Base-by-base conservation (phyloP, 768 basidiomycete species). In the Lactarius akahatsu region DNA sequence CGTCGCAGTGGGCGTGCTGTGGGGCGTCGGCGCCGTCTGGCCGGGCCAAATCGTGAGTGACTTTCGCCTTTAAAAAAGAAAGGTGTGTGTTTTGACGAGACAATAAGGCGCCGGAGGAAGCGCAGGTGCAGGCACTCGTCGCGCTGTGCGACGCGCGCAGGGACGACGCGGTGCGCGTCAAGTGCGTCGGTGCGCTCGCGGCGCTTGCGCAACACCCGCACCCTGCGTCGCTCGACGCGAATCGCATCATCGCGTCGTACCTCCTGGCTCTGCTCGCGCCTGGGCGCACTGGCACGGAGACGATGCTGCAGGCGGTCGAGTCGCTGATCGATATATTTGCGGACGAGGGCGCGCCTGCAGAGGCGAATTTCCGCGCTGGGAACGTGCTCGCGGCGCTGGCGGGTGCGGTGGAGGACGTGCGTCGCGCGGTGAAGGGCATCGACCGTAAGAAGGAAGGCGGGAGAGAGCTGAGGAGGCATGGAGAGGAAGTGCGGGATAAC, bases 241-340 rank as follows among this genome's bases (percentile, higher is more conserved):
- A 93, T 75, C 78, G 81, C 74, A 87, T 80, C 40, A 90, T 93
- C 61, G 78, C 90, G 3, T 74, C 79, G 50, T 91, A 89, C 74
- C 73, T 93, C 15, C 72, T 94, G n/a, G 85, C 85, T 20, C 76
- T 89, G 23, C 78, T 91, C 16, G 70, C 76, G 4, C 71, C 76
- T 5, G 71, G 74, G 6, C 73, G 79, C 26, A 77, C 78, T 61
- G 82, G 81, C 62, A 83, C 85, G 0, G 92, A 95, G 73, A 83
- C 89, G 0, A 79, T 90, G 61, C 81, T 97, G 30, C 92, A 95
- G 72, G 85, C 86, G 1, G 80, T 84, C 10, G 93, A 94, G 16
- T 91, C 91, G 30, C 79, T 97, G 55, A 91, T 97, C 65, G 95
- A 97, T 74, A 92, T 96, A 60, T 98, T 91, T 75, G 92, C 94